phyloP scores from a whole-genome alignment of 1,139 yeast genomes.

The Blastobotrys ciferrii region DNA sequence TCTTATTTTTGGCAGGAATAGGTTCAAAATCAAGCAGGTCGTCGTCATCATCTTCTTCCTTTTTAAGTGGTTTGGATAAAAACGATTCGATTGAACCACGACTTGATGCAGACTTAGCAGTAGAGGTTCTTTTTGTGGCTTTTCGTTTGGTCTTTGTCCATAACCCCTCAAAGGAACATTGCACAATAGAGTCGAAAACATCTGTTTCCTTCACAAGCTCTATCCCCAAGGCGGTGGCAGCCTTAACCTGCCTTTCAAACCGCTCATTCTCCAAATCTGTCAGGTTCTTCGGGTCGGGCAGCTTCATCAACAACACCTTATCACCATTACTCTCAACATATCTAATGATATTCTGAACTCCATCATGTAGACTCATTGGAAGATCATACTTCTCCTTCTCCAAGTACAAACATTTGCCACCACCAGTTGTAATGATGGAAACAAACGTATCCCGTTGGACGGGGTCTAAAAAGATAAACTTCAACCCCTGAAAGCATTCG shows the following conservation, averaged over 20 bases:
- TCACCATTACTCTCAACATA: conserved; percentile 7
- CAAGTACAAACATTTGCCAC: conserved; percentile 21
- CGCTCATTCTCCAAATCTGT: background rate
- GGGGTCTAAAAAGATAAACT: conserved; percentile 21
- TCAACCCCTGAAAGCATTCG: conserved; percentile 22
- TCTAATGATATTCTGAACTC: conserved; percentile 14
- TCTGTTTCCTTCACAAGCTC: conserved; percentile 11
- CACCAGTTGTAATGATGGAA: conserved; percentile 26
- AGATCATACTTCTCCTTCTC: conserved; percentile 3
- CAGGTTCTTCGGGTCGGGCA: background rate
- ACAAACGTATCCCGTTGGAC: conserved; percentile 24
- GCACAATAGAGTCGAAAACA: conserved; percentile 4
- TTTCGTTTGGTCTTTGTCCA: background rate
- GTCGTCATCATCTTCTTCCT: background rate
- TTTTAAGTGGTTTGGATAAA: background rate
- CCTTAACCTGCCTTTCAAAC: conserved; percentile 16
- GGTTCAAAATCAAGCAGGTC: background rate
- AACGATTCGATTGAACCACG: background rate
- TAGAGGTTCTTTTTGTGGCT: background rate
- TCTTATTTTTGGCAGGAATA: background rate
- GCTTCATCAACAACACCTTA: conserved; percentile 1
- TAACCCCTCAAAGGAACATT: conserved; percentile 5
- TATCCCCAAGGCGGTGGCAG: conserved; percentile 19
- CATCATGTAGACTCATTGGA: background rate
- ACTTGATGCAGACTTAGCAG: background rate